Evolutionary conservation across 2,329 filamentous ascomycete genomes (phyloP).

Genomic region (Colletotrichum sp.): DNA sequence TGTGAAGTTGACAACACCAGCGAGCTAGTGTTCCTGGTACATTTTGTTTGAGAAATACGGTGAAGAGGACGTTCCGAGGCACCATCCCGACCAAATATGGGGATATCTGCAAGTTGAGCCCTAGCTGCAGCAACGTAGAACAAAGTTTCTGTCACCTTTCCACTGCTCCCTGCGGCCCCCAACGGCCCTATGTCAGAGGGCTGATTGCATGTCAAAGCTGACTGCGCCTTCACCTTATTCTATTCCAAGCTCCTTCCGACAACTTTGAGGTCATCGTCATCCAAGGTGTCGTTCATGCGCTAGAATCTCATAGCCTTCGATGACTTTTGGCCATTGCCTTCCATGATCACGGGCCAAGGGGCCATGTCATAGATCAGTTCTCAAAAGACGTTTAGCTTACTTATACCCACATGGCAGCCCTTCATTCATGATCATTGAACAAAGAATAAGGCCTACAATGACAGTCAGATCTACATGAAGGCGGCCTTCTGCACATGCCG

Average conservation of each 20-base stretch:
- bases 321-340: neutral
- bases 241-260: conserved; percentile 2
- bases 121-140: neutral
- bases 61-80: neutral
- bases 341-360: neutral
- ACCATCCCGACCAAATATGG: conserved; percentile 23
- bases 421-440: neutral
- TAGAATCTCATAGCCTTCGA: neutral
- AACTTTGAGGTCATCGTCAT: neutral
- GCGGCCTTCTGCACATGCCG: neutral
- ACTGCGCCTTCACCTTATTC: neutral
- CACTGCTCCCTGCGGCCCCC: neutral
- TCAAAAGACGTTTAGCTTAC: neutral
- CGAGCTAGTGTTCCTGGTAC: neutral
- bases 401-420: neutral
- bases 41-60: neutral
- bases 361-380: neutral
- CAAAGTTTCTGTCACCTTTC: neutral
- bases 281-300: neutral
- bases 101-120: conserved; percentile 15
- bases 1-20: neutral
- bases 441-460: neutral
- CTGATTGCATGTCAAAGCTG: conserved; percentile 4
- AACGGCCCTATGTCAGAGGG: neutral
- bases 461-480: neutral